Percentiles rank a stretch among this genome's conserved stretches.
Conservation (phyloP, 176 grass and related monocot genomes). For the Rhynchospora pubera region DNA sequence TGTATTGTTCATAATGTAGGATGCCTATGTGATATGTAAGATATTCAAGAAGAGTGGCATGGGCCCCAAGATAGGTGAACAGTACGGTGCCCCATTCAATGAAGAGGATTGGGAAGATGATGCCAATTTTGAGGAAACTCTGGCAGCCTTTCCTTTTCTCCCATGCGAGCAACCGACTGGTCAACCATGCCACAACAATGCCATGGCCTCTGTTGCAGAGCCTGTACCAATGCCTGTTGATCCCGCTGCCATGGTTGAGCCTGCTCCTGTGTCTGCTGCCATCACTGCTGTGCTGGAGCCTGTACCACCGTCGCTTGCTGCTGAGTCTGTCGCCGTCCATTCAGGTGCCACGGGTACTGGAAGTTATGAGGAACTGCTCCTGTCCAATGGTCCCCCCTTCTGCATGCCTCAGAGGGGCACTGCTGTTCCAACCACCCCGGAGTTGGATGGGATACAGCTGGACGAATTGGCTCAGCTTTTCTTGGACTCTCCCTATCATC, state of each 20-base stretch:
- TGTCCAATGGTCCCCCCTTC: neutral
- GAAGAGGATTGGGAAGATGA: constrained; percentile 71
- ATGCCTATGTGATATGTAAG: constrained; percentile 75
- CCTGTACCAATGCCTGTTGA: neutral
- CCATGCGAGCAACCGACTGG: neutral
- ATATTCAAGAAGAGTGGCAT: constrained; percentile 90
- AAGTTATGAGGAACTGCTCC: neutral
- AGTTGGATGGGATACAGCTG: constrained; percentile 35
- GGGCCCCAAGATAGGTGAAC: constrained; percentile 81
- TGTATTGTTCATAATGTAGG: constrained; percentile 28
- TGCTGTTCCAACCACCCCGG: constrained; percentile 7
- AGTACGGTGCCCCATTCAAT: constrained; percentile 87
- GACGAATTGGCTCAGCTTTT: constrained; percentile 43
- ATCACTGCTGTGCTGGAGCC: neutral
- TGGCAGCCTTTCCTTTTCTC: constrained; percentile 9
- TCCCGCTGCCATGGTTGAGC: neutral
- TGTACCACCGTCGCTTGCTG: neutral
- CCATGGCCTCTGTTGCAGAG: neutral
- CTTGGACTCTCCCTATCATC: constrained; percentile 20
- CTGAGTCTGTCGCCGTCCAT: neutral
- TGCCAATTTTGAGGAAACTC: constrained; percentile 21
- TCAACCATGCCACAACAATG: neutral
- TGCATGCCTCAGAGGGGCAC: neutral
- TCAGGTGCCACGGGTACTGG: neutral
- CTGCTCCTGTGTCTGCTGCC: neutral